Evolutionary conservation across 306 rosid genomes (phyloP).

Genomic region (Trichosanthes truncata): DNA sequence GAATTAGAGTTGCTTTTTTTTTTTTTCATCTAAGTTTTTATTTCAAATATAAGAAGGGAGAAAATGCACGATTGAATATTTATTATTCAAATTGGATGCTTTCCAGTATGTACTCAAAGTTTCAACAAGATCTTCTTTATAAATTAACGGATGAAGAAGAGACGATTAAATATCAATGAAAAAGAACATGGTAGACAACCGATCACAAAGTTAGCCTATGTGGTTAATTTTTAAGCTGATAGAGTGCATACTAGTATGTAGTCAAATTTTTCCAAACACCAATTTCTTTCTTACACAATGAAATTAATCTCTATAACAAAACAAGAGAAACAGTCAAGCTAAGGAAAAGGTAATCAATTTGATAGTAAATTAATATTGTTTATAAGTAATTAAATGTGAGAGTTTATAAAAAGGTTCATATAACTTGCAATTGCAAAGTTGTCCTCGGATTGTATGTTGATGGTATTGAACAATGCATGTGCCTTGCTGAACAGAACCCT

Average conservation of each 20-base stretch:
- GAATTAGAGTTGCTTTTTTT: not conserved
- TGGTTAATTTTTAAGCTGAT: no score
- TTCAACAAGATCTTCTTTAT: not conserved
- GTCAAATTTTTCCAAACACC: no score
- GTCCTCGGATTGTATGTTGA: not conserved
- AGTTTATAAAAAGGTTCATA: not conserved
- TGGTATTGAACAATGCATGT: slow-evolving; percentile 3
- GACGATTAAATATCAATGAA: not conserved
- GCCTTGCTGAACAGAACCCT: not conserved
- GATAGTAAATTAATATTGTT: not conserved
- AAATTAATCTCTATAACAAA: not conserved
- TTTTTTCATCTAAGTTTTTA: not conserved
- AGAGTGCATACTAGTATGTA: no score
- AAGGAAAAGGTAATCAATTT: not conserved
- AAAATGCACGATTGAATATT: not conserved
- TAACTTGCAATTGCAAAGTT: not conserved
- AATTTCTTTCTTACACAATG: no score
- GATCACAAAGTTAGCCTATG: no score
- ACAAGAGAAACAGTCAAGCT: not conserved
- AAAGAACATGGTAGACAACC: not conserved
- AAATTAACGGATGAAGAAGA: not conserved
- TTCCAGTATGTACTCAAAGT: no score
- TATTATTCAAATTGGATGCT: not conserved
- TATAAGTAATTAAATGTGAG: not conserved
- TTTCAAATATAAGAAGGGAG: not conserved